Base-by-base conservation (phyloP, 352 stramenopile species). In the Pythium pectinolyticum region DNA sequence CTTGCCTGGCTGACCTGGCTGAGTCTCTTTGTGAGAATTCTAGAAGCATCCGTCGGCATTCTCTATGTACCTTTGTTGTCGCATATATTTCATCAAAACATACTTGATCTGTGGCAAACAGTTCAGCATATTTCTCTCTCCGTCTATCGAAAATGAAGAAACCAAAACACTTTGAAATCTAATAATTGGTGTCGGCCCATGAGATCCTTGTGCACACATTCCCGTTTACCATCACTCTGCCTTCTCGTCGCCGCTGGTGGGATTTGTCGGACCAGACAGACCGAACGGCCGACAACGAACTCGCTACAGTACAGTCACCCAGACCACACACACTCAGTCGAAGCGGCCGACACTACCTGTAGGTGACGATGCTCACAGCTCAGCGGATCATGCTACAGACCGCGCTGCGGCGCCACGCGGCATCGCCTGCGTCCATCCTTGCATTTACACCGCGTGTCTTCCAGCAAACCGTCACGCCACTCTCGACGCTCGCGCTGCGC, bases 331-430 rank as follows among this genome's bases (percentile, higher is more conserved):
- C 25, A 19, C 12, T 4, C 43, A 54, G 17, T 20, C n/a, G n/a
- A n/a, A n/a, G n/a, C n/a, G n/a, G n/a, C n/a, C n/a, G n/a, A n/a
- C n/a, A n/a, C n/a, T n/a, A n/a, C n/a, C n/a, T n/a, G n/a, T n/a
- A n/a, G n/a, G n/a, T n/a, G n/a, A 32, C 28, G 6, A 67, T 67
- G 61, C 61, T 67, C 45, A 35, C 61, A 8, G 41, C 49, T 2
- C 61, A 67, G 32, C 60, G 60, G 30, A 19, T 58, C 3, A 20
- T 65, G 22, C n/a, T 40, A 15, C 32, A 56, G 43, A 39, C 43
- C 20, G 56, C 41, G n/a, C 34, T 60, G 40, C 59, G 51, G 32
- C 58, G 32, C 19, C 41, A 39, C 19, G 50, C 58, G 8, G 50
- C 34, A 32, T 31, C 11, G 22, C n/a, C 24, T 3, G 45, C 45